These are phyloP conservation scores for Arxiozyma heterogenica DNA, from an alignment of 1,139 yeast genomes.

Conservation along the genomic window DNA sequence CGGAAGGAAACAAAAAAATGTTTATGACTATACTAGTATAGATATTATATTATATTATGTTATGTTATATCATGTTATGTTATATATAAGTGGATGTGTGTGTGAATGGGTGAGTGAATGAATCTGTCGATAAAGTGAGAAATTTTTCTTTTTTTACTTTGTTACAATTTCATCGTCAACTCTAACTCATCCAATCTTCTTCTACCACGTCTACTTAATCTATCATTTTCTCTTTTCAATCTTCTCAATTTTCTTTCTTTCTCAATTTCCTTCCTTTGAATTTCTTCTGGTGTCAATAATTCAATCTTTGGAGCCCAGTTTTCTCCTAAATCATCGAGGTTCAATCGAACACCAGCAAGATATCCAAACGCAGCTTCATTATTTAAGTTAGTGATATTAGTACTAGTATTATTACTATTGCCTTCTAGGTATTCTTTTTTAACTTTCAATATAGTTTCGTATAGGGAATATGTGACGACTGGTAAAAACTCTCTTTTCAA, in stretches of 20 bases:
- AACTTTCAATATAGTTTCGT: slow-evolving; percentile 66
- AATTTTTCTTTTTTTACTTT: too few relatives aligned
- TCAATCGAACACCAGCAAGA: slow-evolving; percentile 45
- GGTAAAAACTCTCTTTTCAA: slow-evolving; percentile 78
- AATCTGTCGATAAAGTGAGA: too few relatives aligned
- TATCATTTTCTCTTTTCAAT: slow-evolving; percentile 75
- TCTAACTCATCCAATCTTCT: slow-evolving; percentile 50
- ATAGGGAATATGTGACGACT: slow-evolving; percentile 80
- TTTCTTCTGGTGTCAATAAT: slow-evolving; percentile 76
- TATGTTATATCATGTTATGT: too few relatives aligned
- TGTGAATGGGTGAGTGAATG: too few relatives aligned
- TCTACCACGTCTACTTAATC: slow-evolving; percentile 39
- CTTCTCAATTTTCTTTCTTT: slow-evolving; percentile 87
- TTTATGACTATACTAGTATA: too few relatives aligned
- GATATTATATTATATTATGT: too few relatives aligned
- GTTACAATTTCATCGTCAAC: slow-evolving; percentile 8
- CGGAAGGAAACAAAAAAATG: not conserved
- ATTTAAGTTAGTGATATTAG: slow-evolving; percentile 41
- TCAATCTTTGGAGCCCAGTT: slow-evolving; percentile 90
- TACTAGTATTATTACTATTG: slow-evolving; percentile 30
- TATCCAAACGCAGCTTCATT: slow-evolving; percentile 52
- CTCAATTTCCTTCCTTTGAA: slow-evolving; percentile 90
- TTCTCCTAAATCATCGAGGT: slow-evolving; percentile 39
- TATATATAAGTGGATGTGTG: too few relatives aligned
- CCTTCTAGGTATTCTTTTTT: slow-evolving; percentile 88